phyloP scores from a whole-genome alignment of 352 stramenopile species.

The Phytophthora aleatoria region DNA sequence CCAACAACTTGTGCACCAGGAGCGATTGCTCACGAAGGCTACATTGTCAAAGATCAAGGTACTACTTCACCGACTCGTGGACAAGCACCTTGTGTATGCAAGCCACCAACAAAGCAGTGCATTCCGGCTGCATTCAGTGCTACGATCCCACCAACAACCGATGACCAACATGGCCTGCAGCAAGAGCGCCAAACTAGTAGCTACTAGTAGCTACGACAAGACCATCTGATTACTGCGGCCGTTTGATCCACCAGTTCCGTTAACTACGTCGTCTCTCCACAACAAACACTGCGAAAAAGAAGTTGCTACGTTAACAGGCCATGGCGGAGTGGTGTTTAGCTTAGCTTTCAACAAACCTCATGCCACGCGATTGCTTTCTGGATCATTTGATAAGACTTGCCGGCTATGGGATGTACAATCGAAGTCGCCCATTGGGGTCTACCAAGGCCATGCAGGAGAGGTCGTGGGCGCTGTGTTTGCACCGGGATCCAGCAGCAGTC shows the following conservation, averaged over 20 bases:
- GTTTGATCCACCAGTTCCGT: constrained; percentile 17
- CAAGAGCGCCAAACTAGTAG: constrained; percentile 66
- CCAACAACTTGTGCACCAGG: constrained; percentile 57
- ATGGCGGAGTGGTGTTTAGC: constrained; percentile 73
- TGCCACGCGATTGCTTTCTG: constrained; percentile 56
- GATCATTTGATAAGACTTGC: constrained; percentile 84
- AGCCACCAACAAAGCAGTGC: constrained; percentile 28
- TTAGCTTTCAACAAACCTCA: constrained; percentile 65
- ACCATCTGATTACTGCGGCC: constrained; percentile 60
- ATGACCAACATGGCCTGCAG: constrained; percentile 77
- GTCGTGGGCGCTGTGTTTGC: constrained; percentile 59
- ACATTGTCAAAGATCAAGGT: constrained; percentile 53
- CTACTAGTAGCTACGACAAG: constrained; percentile 79
- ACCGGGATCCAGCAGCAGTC: constrained; percentile 19
- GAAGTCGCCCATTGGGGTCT: constrained; percentile 42
- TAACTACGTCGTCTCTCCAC: not conserved
- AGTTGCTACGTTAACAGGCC: constrained; percentile 47
- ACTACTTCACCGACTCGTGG: constrained; percentile 71
- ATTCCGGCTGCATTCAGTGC: constrained; percentile 43
- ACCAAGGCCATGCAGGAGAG: constrained; percentile 60
- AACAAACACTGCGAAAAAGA: constrained; percentile 32
- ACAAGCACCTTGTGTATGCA: constrained; percentile 62
- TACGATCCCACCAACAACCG: constrained; percentile 62
- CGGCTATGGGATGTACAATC: constrained; percentile 65
- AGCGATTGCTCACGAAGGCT: constrained; percentile 59